Evolutionary conservation across 148 eudicot species (phyloP), one percentile per base, ranked within the genome.

Genomic region (Rhododendron griersonianum): DNA sequence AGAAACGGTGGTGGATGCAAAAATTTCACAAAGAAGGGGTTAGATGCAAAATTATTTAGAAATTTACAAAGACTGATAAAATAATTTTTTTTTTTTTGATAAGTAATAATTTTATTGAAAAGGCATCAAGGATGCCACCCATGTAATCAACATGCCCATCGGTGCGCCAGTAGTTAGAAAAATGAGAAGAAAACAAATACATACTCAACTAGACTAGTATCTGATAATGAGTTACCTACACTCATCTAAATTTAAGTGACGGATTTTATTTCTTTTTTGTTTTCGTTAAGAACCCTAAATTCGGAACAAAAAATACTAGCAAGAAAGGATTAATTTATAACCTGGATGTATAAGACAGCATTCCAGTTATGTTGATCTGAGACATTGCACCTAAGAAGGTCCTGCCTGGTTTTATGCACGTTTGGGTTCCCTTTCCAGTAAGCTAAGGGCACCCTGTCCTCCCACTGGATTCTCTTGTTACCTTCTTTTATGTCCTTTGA

Each of bases 381-480:
- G n/a, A 84, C 84, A 84, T 92, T 92, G 85, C 95, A 93, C 83
- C 81, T 93, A 41, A 93, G 37, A 51, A 93, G 92, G 81, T 91
- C 91, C 53, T 33, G 47, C 59, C 95, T 92, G 71, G 81, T 71
- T 14, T 83, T 84, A 41, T 90, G 74, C 84, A 93, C 95, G 2
- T 15, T 10, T 15, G 95, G 95, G 87, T 93, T 93, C 1, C 95
- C 95, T 75, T 71, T 92, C 94, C 93, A 93, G 67, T 92, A 93
- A 75, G 95, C 94, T 1, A 87, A 90, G 63, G 92, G 92, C 61
- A 88, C 89, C 85, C 93, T 93, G 21, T 93, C 93, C 90, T 85
- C 85, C 95, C 95, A 93, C 83, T 89, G 84, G 6, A 47, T 78
- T 86, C 74, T 87, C 83, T 90, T 88, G 87, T 89, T 93, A 4